Evolutionary conservation across 1,284 basidiomycete species (phyloP).

Genomic region (Ceratobasidium sp.): DNA sequence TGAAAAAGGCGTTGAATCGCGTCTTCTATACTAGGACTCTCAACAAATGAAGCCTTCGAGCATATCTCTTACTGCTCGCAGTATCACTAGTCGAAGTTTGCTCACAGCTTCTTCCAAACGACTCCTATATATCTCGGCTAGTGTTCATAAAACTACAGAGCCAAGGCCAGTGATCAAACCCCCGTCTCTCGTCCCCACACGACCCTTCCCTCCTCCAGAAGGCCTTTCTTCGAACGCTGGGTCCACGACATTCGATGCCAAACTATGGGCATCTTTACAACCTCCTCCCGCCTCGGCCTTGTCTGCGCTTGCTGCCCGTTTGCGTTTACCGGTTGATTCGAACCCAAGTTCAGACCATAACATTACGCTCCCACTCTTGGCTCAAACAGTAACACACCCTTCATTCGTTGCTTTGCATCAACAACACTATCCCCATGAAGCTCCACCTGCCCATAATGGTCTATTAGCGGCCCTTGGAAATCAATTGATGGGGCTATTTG

Average conservation of each 20-base stretch:
- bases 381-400: conserved; percentile 78
- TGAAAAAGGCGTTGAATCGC: not conserved
- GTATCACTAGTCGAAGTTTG: not conserved
- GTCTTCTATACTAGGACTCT: not conserved
- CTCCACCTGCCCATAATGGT: conserved; percentile 70
- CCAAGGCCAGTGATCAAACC: conserved; percentile 11
- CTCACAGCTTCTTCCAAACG: not conserved
- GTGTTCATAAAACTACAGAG: not conserved
- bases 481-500: conserved; percentile 87
- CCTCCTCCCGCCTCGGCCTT: conserved; percentile 74
- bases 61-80: not conserved
- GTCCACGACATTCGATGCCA: conserved; percentile 49
- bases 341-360: conserved; percentile 21
- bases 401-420: conserved; percentile 68
- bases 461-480: conserved; percentile 84
- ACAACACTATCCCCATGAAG: conserved; percentile 60
- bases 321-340: conserved; percentile 63
- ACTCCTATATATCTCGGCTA: not conserved
- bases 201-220: conserved; percentile 43
- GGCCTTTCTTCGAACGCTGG: conserved; percentile 32
- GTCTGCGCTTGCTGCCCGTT: conserved; percentile 73
- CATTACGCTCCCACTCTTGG: conserved; percentile 42
- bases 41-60: not conserved
- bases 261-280: conserved; percentile 71
- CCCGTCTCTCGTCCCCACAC: conserved; percentile 33